Conservation (phyloP, 2,329 filamentous ascomycete genomes). For the Beauveria brongniartii region DNA sequence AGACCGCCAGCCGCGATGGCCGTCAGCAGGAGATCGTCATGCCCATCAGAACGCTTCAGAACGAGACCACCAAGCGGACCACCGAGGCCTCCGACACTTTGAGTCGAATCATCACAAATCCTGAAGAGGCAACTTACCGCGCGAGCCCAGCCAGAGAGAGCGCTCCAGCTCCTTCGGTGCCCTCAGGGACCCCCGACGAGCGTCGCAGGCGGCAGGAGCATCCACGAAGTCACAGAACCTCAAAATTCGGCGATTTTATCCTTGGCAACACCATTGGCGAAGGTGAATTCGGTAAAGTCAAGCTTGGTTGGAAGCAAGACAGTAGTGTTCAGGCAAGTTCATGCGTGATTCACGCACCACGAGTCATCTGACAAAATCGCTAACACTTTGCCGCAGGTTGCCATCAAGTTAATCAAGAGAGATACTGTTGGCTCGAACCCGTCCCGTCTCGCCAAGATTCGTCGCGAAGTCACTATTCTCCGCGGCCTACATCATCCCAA, state of each 20-base stretch:
- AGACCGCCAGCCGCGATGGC: constrained; percentile 32
- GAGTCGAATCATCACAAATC: constrained; percentile 54
- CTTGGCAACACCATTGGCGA: constrained; percentile 93
- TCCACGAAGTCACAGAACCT: constrained; percentile 48
- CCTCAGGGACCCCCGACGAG: constrained; percentile 36
- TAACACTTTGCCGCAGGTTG: constrained; percentile 51
- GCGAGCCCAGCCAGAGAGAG: constrained; percentile 29
- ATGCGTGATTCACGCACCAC: background rate
- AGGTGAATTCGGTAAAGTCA: constrained; percentile 98
- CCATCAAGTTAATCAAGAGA: constrained; percentile 94
- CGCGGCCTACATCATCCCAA: constrained; percentile 86
- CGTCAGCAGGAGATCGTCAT: constrained; percentile 30
- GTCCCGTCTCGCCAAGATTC: constrained; percentile 87
- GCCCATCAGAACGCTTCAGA: constrained; percentile 37
- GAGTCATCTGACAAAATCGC: constrained; percentile 13
- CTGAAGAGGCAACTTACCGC: constrained; percentile 24
- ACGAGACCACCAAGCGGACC: constrained; percentile 44
- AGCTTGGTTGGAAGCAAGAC: constrained; percentile 95
- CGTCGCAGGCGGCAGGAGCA: constrained; percentile 55
- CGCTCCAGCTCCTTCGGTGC: constrained; percentile 36
- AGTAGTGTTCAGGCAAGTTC: constrained; percentile 67
- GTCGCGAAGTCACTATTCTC: constrained; percentile 91
- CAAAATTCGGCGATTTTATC: constrained; percentile 91
- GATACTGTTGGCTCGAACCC: constrained; percentile 85
- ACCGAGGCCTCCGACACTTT: constrained; percentile 75